These are phyloP conservation scores for Strobilomyces dryophilus DNA, from an alignment of 768 basidiomycete species.

Conservation along the genomic window DNA sequence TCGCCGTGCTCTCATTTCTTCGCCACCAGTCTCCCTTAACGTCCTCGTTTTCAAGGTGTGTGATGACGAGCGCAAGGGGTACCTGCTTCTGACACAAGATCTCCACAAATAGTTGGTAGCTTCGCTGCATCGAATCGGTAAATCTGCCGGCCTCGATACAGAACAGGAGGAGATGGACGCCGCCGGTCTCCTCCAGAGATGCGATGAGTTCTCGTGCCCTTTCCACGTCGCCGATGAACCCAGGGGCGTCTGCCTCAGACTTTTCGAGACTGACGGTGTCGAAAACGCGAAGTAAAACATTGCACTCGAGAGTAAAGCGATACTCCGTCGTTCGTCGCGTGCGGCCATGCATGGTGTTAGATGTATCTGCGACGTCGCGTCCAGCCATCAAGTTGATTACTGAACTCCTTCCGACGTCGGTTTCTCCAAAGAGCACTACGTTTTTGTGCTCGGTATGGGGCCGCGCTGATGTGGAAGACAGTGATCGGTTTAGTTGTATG, in stretches of 20 bases:
- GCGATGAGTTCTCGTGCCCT: slow-evolving; percentile 5
- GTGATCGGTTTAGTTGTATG: too few relatives aligned
- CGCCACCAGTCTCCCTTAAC: slow-evolving; percentile 14
- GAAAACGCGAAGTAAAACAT: background rate
- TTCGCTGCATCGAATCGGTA: slow-evolving; percentile 4
- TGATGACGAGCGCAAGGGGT: slow-evolving; percentile 12
- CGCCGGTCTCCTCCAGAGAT: background rate
- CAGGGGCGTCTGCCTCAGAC: slow-evolving; percentile 1
- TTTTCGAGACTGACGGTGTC: slow-evolving; percentile 9
- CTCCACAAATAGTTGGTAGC: background rate
- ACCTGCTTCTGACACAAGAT: slow-evolving; percentile 4
- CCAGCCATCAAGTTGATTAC: background rate
- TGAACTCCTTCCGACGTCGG: too few relatives aligned
- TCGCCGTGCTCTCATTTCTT: background rate
- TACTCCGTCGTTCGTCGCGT: background rate
- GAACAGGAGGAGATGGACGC: slow-evolving; percentile 15
- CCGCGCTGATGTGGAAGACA: background rate
- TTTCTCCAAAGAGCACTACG: too few relatives aligned
- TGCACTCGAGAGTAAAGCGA: background rate
- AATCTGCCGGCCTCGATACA: slow-evolving; percentile 7
- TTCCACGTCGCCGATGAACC: background rate
- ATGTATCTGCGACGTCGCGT: background rate
- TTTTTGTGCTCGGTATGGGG: background rate
- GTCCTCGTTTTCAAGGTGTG: slow-evolving; percentile 4
- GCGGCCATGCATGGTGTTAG: background rate